Evolutionary conservation across 257 asterid genomes (phyloP).

Genomic region (Ehretia macrophylla): DNA sequence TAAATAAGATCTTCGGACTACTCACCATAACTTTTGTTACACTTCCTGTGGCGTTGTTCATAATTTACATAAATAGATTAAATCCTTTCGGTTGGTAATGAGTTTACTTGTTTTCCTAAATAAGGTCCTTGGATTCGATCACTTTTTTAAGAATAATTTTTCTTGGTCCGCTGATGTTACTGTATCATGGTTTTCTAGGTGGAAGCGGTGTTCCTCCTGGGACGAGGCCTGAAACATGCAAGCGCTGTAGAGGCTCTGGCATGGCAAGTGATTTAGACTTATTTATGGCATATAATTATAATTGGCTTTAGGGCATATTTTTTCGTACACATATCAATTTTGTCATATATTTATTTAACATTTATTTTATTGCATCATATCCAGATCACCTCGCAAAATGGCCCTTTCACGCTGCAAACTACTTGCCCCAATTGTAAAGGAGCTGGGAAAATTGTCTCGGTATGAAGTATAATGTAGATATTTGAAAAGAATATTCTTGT

Average conservation of each 20-base stretch:
- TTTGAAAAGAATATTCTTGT: no score
- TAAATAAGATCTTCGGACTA: no score
- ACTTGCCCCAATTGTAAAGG: conserved; percentile 74
- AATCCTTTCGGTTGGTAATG: background rate
- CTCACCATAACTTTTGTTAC: background rate
- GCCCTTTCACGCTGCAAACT: conserved; percentile 48
- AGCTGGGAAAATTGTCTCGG: conserved; percentile 76
- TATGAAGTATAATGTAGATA: conserved; percentile 22
- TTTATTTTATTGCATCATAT: conserved; percentile 2
- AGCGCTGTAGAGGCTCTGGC: conserved; percentile 88
- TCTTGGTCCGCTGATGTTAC: background rate
- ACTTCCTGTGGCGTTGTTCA: no score
- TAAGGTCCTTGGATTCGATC: no score
- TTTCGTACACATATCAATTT: no score
- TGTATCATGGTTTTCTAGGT: conserved; percentile 35
- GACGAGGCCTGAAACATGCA: conserved; percentile 91
- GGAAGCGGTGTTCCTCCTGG: conserved; percentile 99
- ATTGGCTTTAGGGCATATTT: no score
- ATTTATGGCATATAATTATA: background rate
- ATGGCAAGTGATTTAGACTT: conserved; percentile 44
- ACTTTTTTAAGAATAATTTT: no score
- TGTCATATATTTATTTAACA: conserved; percentile 6
- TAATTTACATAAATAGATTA: no score
- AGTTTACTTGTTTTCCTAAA: no score
- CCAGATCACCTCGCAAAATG: conserved; percentile 55